Evolutionary conservation across 2,329 filamentous ascomycete genomes (phyloP), one percentile per base, ranked within the genome.

Genomic region (Botryotinia calthae): DNA sequence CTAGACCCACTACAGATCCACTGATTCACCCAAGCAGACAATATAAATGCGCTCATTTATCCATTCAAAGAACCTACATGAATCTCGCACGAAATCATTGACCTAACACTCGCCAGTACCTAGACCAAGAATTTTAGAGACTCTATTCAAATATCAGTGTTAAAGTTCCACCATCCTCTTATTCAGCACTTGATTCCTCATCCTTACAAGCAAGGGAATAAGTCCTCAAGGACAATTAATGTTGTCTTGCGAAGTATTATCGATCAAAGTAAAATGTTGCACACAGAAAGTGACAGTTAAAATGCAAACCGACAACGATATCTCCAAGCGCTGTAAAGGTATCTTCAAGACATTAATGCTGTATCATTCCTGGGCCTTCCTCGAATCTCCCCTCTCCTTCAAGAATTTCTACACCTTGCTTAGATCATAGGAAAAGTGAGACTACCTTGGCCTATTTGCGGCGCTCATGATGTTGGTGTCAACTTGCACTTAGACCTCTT

Each of bases 71-170:
- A 25, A 37, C 1, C 1, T 25, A 14, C 10, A 7, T 59, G 4
- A 25, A 14, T 0, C 1, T 2, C 2, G 20, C 20, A 4, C 25
- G 31, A 3, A 25, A 2, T 59, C 6, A 2, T 7, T 5, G 10
- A 59, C 9, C 12, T 7, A 9, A 37, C 4, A 59, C 10, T 14
- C 31, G 28, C 20, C 0, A 37, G 20, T 2, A 25, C 31, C 31
- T 12, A 10, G 12, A 59, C 10, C 2, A 5, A 22, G 28, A 22
- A 37, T 2, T 7, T 22, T 10, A 28, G 20, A 22, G 31, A 59
- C 31, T 16, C 28, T 14, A 8, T 51, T 51, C 28, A 6, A 54
- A 6, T 4, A n/a, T 28, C 14, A 4, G 16, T 37, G 56, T 20
- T 59, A 14, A 37, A 14, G 2, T 14, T 6, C 10, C 5, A 31